Evolutionary conservation across 2,329 filamentous ascomycete species (phyloP).

Genomic region (Trichophyton schoenleinii): DNA sequence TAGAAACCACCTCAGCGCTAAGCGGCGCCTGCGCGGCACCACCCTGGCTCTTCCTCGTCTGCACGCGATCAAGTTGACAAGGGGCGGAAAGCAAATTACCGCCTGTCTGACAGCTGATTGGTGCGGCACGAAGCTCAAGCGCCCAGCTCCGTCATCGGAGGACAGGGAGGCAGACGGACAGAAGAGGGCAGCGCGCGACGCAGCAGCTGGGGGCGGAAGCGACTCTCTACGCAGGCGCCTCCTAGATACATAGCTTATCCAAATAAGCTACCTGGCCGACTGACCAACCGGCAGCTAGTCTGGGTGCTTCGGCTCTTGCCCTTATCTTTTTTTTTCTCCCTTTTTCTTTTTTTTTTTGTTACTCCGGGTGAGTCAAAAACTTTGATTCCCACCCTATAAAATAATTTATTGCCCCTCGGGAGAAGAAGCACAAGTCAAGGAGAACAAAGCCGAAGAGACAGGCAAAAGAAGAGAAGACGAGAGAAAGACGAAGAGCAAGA

Average conservation of each 20-base stretch:
- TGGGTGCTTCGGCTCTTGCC: neutral
- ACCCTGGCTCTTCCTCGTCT: neutral
- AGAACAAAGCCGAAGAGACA: neutral
- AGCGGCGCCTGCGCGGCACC: neutral
- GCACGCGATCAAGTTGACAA: neutral
- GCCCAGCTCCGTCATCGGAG: constrained; percentile 1
- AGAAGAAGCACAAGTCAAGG: neutral
- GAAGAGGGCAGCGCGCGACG: neutral
- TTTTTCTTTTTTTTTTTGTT: neutral
- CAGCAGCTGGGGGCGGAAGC: neutral
- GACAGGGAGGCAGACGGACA: neutral
- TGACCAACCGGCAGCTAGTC: too few species aligned
- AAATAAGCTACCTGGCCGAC: neutral
- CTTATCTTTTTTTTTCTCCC: neutral
- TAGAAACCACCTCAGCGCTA: neutral
- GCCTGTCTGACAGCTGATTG: neutral
- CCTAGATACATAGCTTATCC: too few species aligned
- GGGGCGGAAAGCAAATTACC: neutral
- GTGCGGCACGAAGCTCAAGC: neutral
- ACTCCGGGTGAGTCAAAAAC: constrained; percentile 3
- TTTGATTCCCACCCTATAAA: constrained; percentile 12
- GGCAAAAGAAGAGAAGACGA: neutral
- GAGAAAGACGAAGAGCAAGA: neutral
- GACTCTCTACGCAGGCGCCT: too few species aligned
- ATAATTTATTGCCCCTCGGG: neutral